Base-by-base conservation (phyloP, 2,329 filamentous ascomycete species). In the Aschersonia sp. region DNA sequence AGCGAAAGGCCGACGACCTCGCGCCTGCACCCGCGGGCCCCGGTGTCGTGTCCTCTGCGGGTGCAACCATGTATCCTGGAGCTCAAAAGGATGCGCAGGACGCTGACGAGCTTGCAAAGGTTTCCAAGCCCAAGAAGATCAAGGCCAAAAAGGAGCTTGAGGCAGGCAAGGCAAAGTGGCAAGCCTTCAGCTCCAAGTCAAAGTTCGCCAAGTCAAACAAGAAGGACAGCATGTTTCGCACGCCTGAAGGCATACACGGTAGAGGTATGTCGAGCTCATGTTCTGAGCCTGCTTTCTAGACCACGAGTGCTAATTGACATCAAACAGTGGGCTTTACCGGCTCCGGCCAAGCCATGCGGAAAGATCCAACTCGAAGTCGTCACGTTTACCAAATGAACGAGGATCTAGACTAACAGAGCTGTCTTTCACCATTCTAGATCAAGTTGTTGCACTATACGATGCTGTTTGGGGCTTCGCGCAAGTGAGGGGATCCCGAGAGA, bases 191-290 rank as follows among this genome's bases (percentile, higher is more conserved):
- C 54, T 73, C 75, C 59, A 95, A 94, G 64, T 77, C 74, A 44
- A 89, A 87, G 61, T 71, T 79, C 53, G 78, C 72, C 54, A 84
- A 83, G 63, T 55, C 68, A 4, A 66, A 69, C 42, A 91, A 91
- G 70, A 95, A 95, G 68, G 87, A 95, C 45, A 94, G 88, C 73
- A 96, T 96, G 89, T 96, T 96, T 64, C 82, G 89, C 44, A 96
- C 89, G 3, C 88, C 89, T 0, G 89, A 94, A 32, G 83, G 87
- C 51, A 77, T 92, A 30, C 78, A 87, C 58, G 89, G 85, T 50
- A 79, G 89, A 84, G 89, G 89, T 94, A 69, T 55, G 43, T n/a
- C 4, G 30, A 31, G 4, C 2, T 3, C 32, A 20, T 20, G 20
- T 20, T 20, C 20, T 20, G 20, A 20, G 20, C 32, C 3, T 38